Conservation (phyloP, 495 filamentous ascomycete species). For the Hypoxylon subgilvum region DNA sequence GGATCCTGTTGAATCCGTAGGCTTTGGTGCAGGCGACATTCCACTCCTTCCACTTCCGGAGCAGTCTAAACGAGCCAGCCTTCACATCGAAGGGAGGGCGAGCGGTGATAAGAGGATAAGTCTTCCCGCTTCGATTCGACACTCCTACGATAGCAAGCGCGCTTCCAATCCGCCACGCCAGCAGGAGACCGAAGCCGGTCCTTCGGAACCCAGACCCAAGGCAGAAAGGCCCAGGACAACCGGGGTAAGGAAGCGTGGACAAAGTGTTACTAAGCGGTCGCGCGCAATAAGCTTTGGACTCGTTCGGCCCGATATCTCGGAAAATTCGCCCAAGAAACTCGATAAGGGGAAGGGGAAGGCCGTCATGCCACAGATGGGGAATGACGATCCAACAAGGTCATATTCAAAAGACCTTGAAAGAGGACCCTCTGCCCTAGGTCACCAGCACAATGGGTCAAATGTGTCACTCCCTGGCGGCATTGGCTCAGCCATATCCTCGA, state of each 20-base stretch:
- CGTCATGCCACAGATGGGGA: slow-evolving; percentile 46
- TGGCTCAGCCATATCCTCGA: slow-evolving; percentile 56
- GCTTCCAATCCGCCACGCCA: slow-evolving; percentile 42
- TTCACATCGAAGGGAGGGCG: slow-evolving; percentile 69
- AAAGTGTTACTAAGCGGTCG: slow-evolving; percentile 42
- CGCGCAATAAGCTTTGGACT: slow-evolving; percentile 45
- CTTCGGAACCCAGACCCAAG: slow-evolving; percentile 46
- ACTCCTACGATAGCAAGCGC: slow-evolving; percentile 58
- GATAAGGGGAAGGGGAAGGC: slow-evolving; percentile 57
- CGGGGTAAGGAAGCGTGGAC: slow-evolving; percentile 38
- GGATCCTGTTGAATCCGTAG: slow-evolving; percentile 40
- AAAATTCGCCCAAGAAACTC: slow-evolving; percentile 33
- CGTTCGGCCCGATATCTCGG: slow-evolving; percentile 28
- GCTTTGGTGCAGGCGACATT: slow-evolving; percentile 62
- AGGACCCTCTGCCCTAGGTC: slow-evolving; percentile 45
- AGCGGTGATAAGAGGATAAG: slow-evolving; percentile 70
- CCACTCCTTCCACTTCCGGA: slow-evolving; percentile 74
- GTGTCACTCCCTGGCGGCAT: slow-evolving; percentile 51
- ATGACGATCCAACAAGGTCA: slow-evolving; percentile 33
- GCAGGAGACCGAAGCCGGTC: slow-evolving; percentile 40
- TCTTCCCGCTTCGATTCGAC: slow-evolving; percentile 63
- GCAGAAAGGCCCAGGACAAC: slow-evolving; percentile 18
- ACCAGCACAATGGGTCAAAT: slow-evolving; percentile 45
- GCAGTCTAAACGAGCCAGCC: slow-evolving; percentile 64
- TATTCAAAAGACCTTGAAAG: slow-evolving; percentile 60